Evolutionary conservation across 2,329 filamentous ascomycete genomes (phyloP).

Genomic region (Coleophoma crateriformis): DNA sequence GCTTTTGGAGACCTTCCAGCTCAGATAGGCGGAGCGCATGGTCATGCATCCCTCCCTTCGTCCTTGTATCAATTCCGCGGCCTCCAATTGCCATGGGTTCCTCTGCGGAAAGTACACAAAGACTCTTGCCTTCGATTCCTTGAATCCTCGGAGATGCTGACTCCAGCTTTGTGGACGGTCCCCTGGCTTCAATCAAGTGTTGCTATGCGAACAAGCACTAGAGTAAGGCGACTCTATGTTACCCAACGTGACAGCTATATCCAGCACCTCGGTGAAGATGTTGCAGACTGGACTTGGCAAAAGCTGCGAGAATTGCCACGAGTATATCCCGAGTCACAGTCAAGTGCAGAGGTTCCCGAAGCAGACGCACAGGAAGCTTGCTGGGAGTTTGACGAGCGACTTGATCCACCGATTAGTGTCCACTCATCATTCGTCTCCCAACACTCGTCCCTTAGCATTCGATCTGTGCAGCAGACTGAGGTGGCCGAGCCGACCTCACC

Average conservation of each 20-base stretch:
- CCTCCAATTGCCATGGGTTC: slow-evolving; percentile 65
- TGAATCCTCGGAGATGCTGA: slow-evolving; percentile 66
- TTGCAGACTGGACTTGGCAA: slow-evolving; percentile 65
- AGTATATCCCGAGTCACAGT: slow-evolving; percentile 42
- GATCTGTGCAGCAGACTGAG: slow-evolving; percentile 33
- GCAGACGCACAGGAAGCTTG: slow-evolving; percentile 58
- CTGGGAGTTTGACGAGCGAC: slow-evolving; percentile 61
- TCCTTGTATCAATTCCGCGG: slow-evolving; percentile 32
- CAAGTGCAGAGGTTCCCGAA: slow-evolving; percentile 44
- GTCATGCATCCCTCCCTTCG: slow-evolving; percentile 8
- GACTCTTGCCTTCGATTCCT: slow-evolving; percentile 68
- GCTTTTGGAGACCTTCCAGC: slow-evolving; percentile 55
- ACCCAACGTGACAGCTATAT: slow-evolving; percentile 72
- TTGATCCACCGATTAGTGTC: slow-evolving; percentile 50
- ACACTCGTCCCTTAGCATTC: slow-evolving; percentile 32
- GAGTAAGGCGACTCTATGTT: slow-evolving; percentile 63
- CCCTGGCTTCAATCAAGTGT: slow-evolving; percentile 65
- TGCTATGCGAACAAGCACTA: slow-evolving; percentile 61
- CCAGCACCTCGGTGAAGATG: slow-evolving; percentile 41
- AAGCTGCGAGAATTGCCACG: slow-evolving; percentile 57
- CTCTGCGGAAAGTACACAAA: slow-evolving; percentile 70
- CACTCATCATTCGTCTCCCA: slow-evolving; percentile 39
- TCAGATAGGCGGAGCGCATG: slow-evolving; percentile 24
- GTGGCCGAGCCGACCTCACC: slow-evolving; percentile 16
- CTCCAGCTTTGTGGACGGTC: slow-evolving; percentile 65